Percentiles rank a stretch among this genome's conserved stretches.
These are phyloP conservation scores for Candida gorgasii DNA, from an alignment of 805 yeast genomes.

Conservation along the genomic window DNA sequence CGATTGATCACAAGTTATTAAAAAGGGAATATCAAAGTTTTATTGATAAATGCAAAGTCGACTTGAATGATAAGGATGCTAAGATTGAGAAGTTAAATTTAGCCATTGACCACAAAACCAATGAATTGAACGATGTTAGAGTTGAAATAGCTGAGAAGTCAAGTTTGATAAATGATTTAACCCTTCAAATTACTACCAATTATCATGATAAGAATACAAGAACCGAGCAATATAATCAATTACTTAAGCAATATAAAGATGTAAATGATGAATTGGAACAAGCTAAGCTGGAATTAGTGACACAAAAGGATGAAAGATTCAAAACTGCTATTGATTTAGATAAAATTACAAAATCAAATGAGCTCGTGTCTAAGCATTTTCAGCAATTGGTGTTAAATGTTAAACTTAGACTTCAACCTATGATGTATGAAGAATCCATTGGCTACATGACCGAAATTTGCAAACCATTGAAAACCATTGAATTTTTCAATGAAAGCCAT, in stretches of 20 bases:
- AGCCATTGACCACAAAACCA: too few species aligned
- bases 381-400: conserved; percentile 4
- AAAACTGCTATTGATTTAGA: background rate
- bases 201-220: background rate
- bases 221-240: background rate
- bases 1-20: background rate
- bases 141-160: conserved; percentile 1
- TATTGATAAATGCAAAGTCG: background rate
- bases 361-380: conserved; percentile 1
- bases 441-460: conserved; percentile 11
- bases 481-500: conserved; percentile 8
- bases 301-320: background rate
- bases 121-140: background rate
- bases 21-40: too few species aligned
- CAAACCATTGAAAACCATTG: conserved; percentile 8
- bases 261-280: too few species aligned
- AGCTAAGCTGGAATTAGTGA: background rate
- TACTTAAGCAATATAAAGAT: background rate
- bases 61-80: background rate
- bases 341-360: conserved; percentile 3
- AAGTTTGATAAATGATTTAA: background rate
- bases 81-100: too few species aligned
- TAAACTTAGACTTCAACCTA: conserved; percentile 14
- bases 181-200: background rate
- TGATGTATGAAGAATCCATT: conserved; percentile 19